Base-by-base conservation (phyloP, 1,284 basidiomycete species). In the Tilletia indica region DNA sequence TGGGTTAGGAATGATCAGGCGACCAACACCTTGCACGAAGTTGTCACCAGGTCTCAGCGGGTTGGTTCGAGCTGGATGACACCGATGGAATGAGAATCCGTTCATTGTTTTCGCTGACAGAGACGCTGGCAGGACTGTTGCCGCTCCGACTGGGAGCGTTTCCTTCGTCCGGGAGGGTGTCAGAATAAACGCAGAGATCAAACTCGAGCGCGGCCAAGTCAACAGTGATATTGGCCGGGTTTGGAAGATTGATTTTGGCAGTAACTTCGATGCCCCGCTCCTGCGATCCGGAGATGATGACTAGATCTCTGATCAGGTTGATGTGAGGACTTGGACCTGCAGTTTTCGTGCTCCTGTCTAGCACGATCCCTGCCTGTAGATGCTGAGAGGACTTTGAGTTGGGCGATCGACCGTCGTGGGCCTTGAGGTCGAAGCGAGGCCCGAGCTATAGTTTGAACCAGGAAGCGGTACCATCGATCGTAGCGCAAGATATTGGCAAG, bases 211-310 rank as follows among this genome's bases (percentile, higher is more conserved):
- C 31, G 61, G 34, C 12, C 38, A 64, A 34, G 61, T 64, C 61
- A 12, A 64, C 61, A 6, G 36, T 64, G 61, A 64, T 9, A 38
- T 64, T 64, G 61, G 34, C 61, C 34, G 61, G 61, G 36, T 64
- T 64, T 9, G 61, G 61, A 16, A 64, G 61, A 19, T 64, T 64
- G 36, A 64, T 64, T 16, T 36, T 64, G 34, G 34, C 61, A 4
- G 31, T 38, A 38, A 64, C 38, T 16, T 64, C 61, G 34, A 64
- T 64, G 61, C 61, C 61, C 36, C 8, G 31, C 36, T 64, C 61
- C 36, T 9, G 61, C 4, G 61, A 38, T 4, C 61, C 61, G 61
- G 34, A 11, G 19, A 64, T 34, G 61, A 64, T 64, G 34, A 36
- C 19, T 9, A 64, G 61, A 16, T 64, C 61, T 11, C 3, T 11